A percentile compares a stretch with the other conserved stretches of the same genome.
These are phyloP conservation scores for Albugo candida DNA, from an alignment of 352 stramenopile species.

Conservation along the genomic window DNA sequence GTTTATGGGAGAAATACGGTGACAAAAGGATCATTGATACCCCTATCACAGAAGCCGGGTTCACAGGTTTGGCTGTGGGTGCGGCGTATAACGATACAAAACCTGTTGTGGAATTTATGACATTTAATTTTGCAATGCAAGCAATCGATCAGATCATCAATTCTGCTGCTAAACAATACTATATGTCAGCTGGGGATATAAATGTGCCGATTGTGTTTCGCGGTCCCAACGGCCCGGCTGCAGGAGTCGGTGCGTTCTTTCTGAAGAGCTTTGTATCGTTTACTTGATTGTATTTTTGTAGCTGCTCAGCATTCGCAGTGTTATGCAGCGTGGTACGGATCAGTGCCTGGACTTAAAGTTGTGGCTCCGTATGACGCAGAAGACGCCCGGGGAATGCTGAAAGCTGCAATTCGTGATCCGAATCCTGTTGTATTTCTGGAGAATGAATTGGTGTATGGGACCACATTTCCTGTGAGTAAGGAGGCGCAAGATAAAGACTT, in stretches of 20 bases:
- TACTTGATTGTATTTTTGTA: conserved; percentile 3
- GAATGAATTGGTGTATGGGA: conserved; percentile 98
- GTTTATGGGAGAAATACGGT: conserved; percentile 98
- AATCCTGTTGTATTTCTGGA: conserved; percentile 99
- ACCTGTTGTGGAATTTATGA: conserved; percentile 99
- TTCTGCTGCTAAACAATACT: conserved; percentile 98
- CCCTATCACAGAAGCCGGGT: conserved; percentile 97
- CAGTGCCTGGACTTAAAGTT: conserved; percentile 95
- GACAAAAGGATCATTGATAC: conserved; percentile 99
- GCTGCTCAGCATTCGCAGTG: conserved; percentile 98
- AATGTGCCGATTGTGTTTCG: conserved; percentile 98
- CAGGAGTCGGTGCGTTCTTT: conserved; percentile 80
- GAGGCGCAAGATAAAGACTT: conserved; percentile 96
- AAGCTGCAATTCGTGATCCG: conserved; percentile 97
- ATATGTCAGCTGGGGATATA: conserved; percentile 98
- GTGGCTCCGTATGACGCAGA: conserved; percentile 93
- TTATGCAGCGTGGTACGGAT: conserved; percentile 97
- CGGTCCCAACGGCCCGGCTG: conserved; percentile 93
- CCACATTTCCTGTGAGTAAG: conserved; percentile 94
- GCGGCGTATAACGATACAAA: conserved; percentile 93
- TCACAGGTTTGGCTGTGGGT: conserved; percentile 86
- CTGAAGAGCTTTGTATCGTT: not conserved
- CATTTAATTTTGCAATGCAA: conserved; percentile 99
- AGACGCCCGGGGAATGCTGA: conserved; percentile 97
- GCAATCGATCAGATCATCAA: conserved; percentile 99